Percentiles rank a stretch among this genome's conserved stretches.
Conservation (phyloP, 352 stramenopile genomes). For the Phytophthora pluvialis region DNA sequence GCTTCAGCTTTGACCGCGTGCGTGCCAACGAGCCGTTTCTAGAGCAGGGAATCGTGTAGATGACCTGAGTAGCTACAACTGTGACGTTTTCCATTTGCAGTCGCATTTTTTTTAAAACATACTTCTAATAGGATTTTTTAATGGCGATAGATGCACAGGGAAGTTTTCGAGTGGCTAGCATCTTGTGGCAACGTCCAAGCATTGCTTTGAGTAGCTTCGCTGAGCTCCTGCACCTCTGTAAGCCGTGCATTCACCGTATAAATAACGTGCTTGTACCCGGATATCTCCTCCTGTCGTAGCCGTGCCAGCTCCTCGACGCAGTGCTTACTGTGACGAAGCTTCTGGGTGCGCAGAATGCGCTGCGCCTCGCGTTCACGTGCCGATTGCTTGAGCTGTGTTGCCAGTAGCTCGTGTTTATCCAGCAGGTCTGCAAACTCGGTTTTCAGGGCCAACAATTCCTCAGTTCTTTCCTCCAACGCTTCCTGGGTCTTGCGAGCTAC, state of each 20-base stretch:
- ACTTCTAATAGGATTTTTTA: constrained; percentile 28
- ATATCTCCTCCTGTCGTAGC: constrained; percentile 58
- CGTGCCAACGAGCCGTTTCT: constrained; percentile 74
- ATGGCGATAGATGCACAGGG: constrained; percentile 73
- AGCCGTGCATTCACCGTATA: constrained; percentile 64
- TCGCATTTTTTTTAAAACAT: no score
- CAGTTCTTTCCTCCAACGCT: constrained; percentile 46
- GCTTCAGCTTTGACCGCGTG: constrained; percentile 76
- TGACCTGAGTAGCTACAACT: constrained; percentile 3
- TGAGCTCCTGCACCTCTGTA: constrained; percentile 53
- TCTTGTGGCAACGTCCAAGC: constrained; percentile 36
- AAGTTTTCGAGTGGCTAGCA: constrained; percentile 42
- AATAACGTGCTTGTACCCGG: constrained; percentile 72
- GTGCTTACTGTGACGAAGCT: constrained; percentile 49
- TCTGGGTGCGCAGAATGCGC: constrained; percentile 37
- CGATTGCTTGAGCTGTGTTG: constrained; percentile 49
- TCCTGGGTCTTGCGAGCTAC: constrained; percentile 41
- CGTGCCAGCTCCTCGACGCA: constrained; percentile 59
- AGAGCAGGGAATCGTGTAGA: constrained; percentile 80
- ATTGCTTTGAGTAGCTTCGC: constrained; percentile 36
- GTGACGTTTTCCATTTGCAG: constrained; percentile 13
- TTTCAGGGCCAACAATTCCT: constrained; percentile 65
- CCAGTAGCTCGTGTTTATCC: constrained; percentile 52
- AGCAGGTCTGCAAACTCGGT: constrained; percentile 71
- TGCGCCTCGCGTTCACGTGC: constrained; percentile 48